Conservation (phyloP, 257 asterid species). For the Avicennia marina region DNA sequence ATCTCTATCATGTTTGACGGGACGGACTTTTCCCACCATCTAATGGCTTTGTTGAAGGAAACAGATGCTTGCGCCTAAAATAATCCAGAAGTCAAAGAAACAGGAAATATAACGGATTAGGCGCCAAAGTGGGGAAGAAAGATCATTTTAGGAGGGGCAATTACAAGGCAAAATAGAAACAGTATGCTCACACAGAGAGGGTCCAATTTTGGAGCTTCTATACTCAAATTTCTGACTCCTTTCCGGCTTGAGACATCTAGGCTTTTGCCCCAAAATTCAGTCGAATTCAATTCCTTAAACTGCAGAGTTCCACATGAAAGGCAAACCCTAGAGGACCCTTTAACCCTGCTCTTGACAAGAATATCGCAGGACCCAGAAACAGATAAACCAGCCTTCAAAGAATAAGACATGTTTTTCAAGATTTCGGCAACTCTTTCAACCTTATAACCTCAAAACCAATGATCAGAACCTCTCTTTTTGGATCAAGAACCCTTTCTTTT, state of each 20-base stretch:
- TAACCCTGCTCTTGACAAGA: slow-evolving; percentile 22
- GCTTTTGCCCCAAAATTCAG: slow-evolving; percentile 40
- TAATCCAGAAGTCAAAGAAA: background rate
- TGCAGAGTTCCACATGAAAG: slow-evolving; percentile 40
- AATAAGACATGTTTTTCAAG: slow-evolving; percentile 45
- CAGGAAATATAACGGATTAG: background rate
- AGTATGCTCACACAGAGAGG: slow-evolving; percentile 64
- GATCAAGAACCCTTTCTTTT: slow-evolving; percentile 22
- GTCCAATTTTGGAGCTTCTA: slow-evolving; percentile 30
- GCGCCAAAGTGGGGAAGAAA: background rate
- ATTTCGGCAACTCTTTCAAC: background rate
- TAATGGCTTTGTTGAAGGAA: slow-evolving; percentile 42
- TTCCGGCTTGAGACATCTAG: slow-evolving; percentile 33
- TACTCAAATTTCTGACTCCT: slow-evolving; percentile 23
- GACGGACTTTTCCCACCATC: slow-evolving; percentile 89
- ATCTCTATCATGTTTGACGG: slow-evolving; percentile 83
- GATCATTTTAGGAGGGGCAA: background rate
- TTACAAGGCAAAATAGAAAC: too few species aligned
- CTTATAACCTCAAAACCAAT: slow-evolving; percentile 25
- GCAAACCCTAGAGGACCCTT: slow-evolving; percentile 31
- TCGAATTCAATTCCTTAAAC: slow-evolving; percentile 40
- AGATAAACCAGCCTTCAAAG: slow-evolving; percentile 45
- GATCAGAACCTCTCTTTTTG: slow-evolving; percentile 9
- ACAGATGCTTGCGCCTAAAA: slow-evolving; percentile 59
- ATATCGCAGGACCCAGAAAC: slow-evolving; percentile 40